phyloP scores from a whole-genome alignment of 2,329 filamentous ascomycete genomes.

The Amauroascus niger region DNA sequence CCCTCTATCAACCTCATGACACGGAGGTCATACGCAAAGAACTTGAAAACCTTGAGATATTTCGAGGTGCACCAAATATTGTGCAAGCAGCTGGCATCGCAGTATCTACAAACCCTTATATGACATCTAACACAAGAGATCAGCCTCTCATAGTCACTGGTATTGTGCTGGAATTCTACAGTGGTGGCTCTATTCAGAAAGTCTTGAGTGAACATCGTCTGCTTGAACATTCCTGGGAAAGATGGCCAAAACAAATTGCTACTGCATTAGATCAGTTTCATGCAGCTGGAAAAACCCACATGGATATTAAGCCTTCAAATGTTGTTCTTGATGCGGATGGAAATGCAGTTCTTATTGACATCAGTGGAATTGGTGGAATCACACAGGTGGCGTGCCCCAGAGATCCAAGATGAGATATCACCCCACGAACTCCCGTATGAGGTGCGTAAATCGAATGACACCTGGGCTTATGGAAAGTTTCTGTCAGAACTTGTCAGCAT shows the following conservation, averaged over 20 bases:
- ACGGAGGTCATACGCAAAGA: slow-evolving; percentile 17
- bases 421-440: neutral
- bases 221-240: neutral
- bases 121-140: slow-evolving; percentile 4
- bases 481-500: slow-evolving; percentile 3
- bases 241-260: slow-evolving; percentile 16
- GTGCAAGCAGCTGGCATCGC: slow-evolving; percentile 17
- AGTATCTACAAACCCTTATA: slow-evolving; percentile 9
- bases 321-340: slow-evolving; percentile 15
- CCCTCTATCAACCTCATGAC: slow-evolving; percentile 15
- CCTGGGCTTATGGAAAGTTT: slow-evolving; percentile 8
- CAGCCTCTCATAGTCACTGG: slow-evolving; percentile 13
- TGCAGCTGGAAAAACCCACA: slow-evolving; percentile 12
- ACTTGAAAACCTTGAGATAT: slow-evolving; percentile 14
- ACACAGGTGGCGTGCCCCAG: slow-evolving; percentile 16
- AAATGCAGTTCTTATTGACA: slow-evolving; percentile 20
- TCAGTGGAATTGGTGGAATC: slow-evolving; percentile 16
- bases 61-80: slow-evolving; percentile 8
- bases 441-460: neutral
- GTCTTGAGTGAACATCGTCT: neutral
- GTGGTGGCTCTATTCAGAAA: slow-evolving; percentile 16
- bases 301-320: slow-evolving; percentile 20
- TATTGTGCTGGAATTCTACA: slow-evolving; percentile 18
- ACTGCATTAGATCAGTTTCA: slow-evolving; percentile 14
- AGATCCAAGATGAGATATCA: slow-evolving; percentile 12